A percentile compares a stretch with the other conserved stretches of the same genome.
phyloP scores from a whole-genome alignment of 345 rosid genomes.

The Eucalyptus shirleyi region DNA sequence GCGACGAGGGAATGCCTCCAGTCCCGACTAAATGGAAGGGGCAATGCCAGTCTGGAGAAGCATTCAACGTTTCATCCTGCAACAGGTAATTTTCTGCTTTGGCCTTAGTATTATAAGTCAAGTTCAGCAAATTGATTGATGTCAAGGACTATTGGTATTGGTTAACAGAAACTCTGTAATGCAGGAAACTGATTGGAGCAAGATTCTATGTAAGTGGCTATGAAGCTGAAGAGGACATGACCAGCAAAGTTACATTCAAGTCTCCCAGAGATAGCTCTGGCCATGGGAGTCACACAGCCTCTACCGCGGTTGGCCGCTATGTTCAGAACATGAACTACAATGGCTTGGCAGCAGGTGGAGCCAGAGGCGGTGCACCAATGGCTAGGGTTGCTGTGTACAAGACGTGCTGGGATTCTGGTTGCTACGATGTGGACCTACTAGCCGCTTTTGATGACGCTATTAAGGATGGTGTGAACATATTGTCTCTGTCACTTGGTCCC shows the following conservation, averaged over 20 bases:
- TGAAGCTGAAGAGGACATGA: conserved; percentile 34
- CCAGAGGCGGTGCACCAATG: conserved; percentile 51
- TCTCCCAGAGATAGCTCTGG: conserved; percentile 52
- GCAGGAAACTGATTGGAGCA: conserved; percentile 49
- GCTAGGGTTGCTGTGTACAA: conserved; percentile 49
- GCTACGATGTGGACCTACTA: conserved; percentile 38
- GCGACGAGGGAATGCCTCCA: conserved; percentile 26
- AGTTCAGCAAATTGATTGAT: background rate
- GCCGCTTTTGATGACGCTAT: conserved; percentile 54
- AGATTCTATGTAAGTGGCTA: conserved; percentile 35
- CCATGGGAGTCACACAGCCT: conserved; percentile 51
- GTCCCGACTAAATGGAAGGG: conserved; percentile 39
- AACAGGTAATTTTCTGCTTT: conserved; percentile 15
- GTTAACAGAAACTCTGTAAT: background rate
- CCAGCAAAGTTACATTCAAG: conserved; percentile 8
- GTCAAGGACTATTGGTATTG: background rate
- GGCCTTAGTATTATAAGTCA: background rate
- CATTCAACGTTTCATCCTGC: conserved; percentile 33
- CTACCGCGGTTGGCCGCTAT: conserved; percentile 42
- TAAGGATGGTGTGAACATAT: conserved; percentile 37
- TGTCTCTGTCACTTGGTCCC: conserved; percentile 44
- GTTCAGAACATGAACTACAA: conserved; percentile 27
- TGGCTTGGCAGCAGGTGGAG: conserved; percentile 39
- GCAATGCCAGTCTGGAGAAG: conserved; percentile 36
- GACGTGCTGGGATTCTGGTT: conserved; percentile 42